Conservation (phyloP, 1,284 basidiomycete species). For the Moesziomyces parantarcticus region DNA sequence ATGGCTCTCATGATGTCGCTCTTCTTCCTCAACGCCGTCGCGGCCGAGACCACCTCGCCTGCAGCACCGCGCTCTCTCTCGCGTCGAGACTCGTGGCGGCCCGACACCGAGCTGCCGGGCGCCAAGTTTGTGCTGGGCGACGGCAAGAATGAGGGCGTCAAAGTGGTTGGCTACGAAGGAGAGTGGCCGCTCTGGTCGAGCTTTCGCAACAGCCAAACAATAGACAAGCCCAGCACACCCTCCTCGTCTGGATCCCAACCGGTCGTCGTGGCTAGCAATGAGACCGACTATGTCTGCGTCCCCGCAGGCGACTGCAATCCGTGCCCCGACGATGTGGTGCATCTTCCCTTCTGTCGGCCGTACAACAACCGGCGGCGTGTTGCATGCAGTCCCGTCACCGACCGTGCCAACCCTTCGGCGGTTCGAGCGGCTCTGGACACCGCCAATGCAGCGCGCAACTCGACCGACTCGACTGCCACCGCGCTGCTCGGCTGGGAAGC, state of each 20-base stretch:
- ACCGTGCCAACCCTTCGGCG: slow-evolving; percentile 1
- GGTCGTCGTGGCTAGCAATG: background rate
- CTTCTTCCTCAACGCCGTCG: slow-evolving; percentile 24
- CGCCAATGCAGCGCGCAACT: background rate
- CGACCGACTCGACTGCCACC: background rate
- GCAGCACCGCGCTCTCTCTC: background rate
- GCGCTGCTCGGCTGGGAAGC: slow-evolving; percentile 36
- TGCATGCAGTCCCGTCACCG: slow-evolving; percentile 20
- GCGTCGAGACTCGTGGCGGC: slow-evolving; percentile 22
- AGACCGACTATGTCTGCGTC: slow-evolving; percentile 31
- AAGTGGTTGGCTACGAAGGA: slow-evolving; percentile 43
- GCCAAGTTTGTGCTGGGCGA: slow-evolving; percentile 32
- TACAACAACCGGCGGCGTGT: slow-evolving; percentile 57
- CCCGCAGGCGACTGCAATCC: slow-evolving; percentile 38
- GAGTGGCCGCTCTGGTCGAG: slow-evolving; percentile 46
- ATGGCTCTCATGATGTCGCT: slow-evolving; percentile 25
- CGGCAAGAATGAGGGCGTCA: slow-evolving; percentile 37
- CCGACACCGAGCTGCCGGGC: slow-evolving; percentile 32
- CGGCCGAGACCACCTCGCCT: slow-evolving; percentile 4
- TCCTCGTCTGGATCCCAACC: background rate
- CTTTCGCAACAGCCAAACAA: background rate
- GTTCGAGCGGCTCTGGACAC: slow-evolving; percentile 11
- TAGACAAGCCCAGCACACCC: background rate
- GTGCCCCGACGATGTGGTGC: slow-evolving; percentile 44
- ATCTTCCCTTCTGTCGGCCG: slow-evolving; percentile 56